phyloP scores from a whole-genome alignment of 2,329 filamentous ascomycete genomes.

The Teratosphaeria epicoccoides region DNA sequence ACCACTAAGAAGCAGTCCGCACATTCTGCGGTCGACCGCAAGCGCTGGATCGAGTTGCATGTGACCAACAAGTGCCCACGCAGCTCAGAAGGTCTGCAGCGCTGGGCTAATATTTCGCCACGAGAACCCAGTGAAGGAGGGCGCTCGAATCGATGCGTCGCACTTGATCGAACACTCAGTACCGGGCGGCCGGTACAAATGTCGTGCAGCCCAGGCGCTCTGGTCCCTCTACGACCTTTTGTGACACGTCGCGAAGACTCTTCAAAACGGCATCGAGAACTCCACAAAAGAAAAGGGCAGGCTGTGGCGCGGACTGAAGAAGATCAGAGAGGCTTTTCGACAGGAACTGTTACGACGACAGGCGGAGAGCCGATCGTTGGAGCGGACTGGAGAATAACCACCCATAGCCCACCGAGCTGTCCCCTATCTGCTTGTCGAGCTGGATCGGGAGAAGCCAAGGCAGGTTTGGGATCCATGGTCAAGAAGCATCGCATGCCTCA shows the following conservation, averaged over 20 bases:
- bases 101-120: neutral
- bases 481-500: too few species aligned
- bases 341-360: too few species aligned
- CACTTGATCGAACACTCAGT: too few species aligned
- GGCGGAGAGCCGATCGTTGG: too few species aligned
- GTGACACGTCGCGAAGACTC: too few species aligned
- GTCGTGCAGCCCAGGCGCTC: neutral
- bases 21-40: neutral
- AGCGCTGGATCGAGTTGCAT: neutral
- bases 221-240: neutral
- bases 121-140: neutral
- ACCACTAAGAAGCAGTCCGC: neutral
- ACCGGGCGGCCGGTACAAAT: too few species aligned
- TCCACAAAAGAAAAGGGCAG: neutral
- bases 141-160: neutral
- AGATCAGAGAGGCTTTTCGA: neutral
- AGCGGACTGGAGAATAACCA: too few species aligned
- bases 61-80: neutral
- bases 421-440: too few species aligned
- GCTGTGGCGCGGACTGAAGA: neutral
- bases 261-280: neutral
- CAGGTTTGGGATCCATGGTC: too few species aligned
- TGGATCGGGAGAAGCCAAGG: too few species aligned
- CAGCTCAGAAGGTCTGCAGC: neutral
- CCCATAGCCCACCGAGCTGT: too few species aligned